phyloP scores from a whole-genome alignment of 768 basidiomycete genomes.

The Trametes sanguinea region DNA sequence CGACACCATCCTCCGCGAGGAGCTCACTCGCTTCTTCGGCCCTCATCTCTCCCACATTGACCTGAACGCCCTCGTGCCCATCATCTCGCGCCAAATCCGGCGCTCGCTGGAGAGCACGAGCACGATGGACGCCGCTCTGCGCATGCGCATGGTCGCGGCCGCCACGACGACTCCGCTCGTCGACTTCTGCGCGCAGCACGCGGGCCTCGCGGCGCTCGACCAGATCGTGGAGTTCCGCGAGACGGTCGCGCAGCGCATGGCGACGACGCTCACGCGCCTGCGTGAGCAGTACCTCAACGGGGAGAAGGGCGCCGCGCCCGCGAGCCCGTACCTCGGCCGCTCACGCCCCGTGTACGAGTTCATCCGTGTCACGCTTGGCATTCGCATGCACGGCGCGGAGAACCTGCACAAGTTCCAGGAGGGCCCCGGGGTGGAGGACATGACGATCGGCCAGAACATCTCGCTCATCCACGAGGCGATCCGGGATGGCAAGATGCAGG shows the following conservation, averaged over 20 bases:
- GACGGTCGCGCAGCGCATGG: conserved; percentile 49
- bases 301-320: conserved; percentile 62
- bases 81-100: conserved; percentile 46
- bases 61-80: conserved; percentile 36
- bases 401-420: conserved; percentile 62
- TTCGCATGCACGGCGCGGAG: conserved; percentile 78
- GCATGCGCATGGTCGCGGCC: conserved; percentile 73
- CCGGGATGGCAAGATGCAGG: conserved; percentile 67
- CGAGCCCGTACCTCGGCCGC: conserved; percentile 63
- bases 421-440: conserved; percentile 68
- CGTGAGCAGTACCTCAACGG: conserved; percentile 61
- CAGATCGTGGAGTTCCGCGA: conserved; percentile 56
- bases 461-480: conserved; percentile 80
- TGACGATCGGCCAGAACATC: conserved; percentile 69
- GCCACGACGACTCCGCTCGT: conserved; percentile 63
- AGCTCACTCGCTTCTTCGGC: conserved; percentile 50
- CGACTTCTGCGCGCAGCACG: conserved; percentile 49
- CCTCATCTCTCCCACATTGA: conserved; percentile 39
- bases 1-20: conserved; percentile 48
- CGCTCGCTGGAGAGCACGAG: conserved; percentile 64
- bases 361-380: conserved; percentile 68
- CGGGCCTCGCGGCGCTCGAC: conserved; percentile 26
- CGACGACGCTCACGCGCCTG: conserved; percentile 48
- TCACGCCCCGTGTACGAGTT: conserved; percentile 78
- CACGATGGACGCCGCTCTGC: conserved; percentile 66